Percentiles rank a stretch among this genome's conserved stretches.
These are phyloP conservation scores for Eudorina sp. DNA, from an alignment of 139 green algal species.

Conservation along the genomic window DNA sequence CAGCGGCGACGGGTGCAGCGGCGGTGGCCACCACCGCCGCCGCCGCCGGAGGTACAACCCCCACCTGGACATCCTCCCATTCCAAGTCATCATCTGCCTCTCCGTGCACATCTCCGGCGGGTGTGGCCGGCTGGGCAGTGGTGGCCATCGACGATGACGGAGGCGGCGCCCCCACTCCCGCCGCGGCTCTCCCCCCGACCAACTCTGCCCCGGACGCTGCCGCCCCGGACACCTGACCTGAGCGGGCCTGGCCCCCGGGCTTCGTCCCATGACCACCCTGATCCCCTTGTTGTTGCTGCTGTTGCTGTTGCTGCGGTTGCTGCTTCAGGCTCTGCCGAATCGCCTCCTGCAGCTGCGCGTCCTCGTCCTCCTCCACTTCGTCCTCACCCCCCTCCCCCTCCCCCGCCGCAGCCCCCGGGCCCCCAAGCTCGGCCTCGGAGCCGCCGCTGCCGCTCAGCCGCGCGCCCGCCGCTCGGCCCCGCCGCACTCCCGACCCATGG, in stretches of 20 bases:
- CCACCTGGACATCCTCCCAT: constrained; percentile 50
- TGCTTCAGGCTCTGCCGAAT: constrained; percentile 69
- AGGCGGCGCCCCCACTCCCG: not conserved
- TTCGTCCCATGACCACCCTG: too few species aligned
- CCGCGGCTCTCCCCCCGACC: not conserved
- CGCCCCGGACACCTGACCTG: too few species aligned
- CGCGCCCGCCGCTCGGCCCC: not conserved
- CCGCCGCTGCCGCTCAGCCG: constrained; percentile 22
- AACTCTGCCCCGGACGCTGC: not conserved
- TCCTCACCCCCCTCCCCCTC: constrained; percentile 4
- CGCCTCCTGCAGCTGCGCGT: constrained; percentile 79
- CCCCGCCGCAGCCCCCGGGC: not conserved
- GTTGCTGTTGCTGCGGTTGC: not conserved
- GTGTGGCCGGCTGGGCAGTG: too few species aligned
- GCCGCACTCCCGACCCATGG: not conserved
- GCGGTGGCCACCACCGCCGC: not conserved
- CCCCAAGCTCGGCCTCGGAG: not conserved
- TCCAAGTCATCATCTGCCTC: constrained; percentile 58
- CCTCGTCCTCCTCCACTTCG: constrained; percentile 61
- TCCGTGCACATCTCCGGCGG: too few species aligned
- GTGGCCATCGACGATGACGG: too few species aligned
- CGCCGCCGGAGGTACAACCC: not conserved
- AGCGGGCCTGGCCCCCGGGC: too few species aligned
- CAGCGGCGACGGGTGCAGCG: not conserved
- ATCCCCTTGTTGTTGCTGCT: constrained; percentile 11